These are phyloP conservation scores for Backusella macrospora DNA, from an alignment of 192 early-diverging fungal genomes.

Conservation along the genomic window DNA sequence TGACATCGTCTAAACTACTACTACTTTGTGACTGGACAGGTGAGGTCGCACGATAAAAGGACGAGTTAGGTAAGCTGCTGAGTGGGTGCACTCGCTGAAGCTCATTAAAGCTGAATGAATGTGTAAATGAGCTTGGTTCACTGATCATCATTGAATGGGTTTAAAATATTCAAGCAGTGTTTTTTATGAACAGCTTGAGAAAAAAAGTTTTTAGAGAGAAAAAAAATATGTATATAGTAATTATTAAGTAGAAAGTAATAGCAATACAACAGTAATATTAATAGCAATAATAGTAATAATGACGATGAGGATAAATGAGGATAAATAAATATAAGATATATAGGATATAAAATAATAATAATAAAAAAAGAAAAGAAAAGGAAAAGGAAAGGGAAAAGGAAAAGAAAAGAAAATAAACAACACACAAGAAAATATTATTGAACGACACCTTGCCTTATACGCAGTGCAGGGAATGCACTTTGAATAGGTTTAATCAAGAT, in stretches of 20 bases:
- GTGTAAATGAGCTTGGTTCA: constrained; percentile 22
- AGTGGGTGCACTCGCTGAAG: constrained; percentile 33
- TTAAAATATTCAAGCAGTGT: neutral
- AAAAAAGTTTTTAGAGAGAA: neutral
- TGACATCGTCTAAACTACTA: constrained; percentile 78
- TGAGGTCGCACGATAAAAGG: constrained; percentile 5
- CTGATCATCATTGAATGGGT: constrained; percentile 33
- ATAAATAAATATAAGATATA: neutral
- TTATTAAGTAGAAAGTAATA: neutral
- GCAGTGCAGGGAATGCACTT: constrained; percentile 2
- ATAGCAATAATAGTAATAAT: neutral
- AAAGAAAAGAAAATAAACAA: constrained; percentile 15
- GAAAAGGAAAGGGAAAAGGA: constrained; percentile 13
- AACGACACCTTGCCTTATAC: neutral
- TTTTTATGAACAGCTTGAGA: neutral
- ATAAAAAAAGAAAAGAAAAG: constrained; percentile 10
- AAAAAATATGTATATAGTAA: neutral
- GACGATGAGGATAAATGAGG: neutral
- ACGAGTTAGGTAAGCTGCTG: constrained; percentile 21
- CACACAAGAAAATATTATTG: constrained; percentile 18
- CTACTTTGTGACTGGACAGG: constrained; percentile 7
- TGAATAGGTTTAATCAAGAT: neutral
- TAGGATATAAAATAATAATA: neutral
- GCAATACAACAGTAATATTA: too few relatives aligned
- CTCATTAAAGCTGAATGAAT: constrained; percentile 16